Conservation (phyloP, 169 alveolate genomes). For the Theileria luwenshuni region DNA sequence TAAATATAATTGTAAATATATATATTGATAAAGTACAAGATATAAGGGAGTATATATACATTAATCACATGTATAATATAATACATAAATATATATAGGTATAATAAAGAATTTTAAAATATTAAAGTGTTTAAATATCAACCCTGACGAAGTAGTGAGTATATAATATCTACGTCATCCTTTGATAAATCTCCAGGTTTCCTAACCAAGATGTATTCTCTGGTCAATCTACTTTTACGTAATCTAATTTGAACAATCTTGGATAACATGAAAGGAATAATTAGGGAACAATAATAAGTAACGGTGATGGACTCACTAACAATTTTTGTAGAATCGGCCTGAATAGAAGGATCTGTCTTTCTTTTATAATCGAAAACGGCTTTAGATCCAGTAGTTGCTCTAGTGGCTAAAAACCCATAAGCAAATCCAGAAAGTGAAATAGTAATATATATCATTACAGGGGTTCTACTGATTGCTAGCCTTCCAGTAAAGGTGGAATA, state of each 20-base stretch:
- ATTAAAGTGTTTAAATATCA: background rate
- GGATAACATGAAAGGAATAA: conserved; percentile 8
- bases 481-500: conserved; percentile 14
- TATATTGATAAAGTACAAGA: background rate
- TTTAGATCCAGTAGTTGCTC: conserved; percentile 7
- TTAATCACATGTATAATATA: no score
- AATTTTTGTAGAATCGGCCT: background rate
- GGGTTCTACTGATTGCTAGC: background rate
- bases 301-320: conserved; percentile 2
- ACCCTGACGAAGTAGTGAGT: background rate
- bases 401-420: conserved; percentile 4
- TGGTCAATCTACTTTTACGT: conserved; percentile 1
- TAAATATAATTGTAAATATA: no score
- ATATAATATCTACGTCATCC: background rate
- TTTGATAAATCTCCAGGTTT: conserved; percentile 2
- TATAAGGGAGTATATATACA: no score
- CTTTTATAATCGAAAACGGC: background rate
- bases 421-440: background rate
- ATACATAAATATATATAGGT: no score
- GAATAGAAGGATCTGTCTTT: background rate
- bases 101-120: no score
- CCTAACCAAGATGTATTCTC: conserved; percentile 10
- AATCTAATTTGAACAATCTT: background rate
- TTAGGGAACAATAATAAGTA: conserved; percentile 5
- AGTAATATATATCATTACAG: background rate